These are phyloP conservation scores for Capsicum pubescens DNA, from an alignment of 257 asterid species.

Conservation along the genomic window DNA sequence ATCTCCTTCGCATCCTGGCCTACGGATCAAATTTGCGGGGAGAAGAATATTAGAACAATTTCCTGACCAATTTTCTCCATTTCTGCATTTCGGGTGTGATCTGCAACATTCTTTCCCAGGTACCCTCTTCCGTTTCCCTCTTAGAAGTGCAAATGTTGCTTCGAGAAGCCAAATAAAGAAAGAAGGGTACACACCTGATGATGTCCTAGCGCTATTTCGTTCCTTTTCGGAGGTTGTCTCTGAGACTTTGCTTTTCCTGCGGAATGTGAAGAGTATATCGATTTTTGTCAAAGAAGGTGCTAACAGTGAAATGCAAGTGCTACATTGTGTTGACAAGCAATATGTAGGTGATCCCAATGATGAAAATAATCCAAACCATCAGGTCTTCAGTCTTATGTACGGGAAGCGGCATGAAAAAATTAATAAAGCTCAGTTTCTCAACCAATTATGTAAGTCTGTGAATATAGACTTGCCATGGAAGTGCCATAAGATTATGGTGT, in stretches of 20 bases:
- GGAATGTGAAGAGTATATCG: conserved; percentile 79
- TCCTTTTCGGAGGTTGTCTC: conserved; percentile 86
- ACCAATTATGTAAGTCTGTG: conserved; percentile 64
- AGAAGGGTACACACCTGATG: conserved; percentile 78
- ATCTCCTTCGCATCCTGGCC: conserved; percentile 96
- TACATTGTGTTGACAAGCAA: conserved; percentile 77
- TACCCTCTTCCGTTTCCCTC: conserved; percentile 94
- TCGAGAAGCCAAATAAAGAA: conserved; percentile 92
- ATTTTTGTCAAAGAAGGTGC: conserved; percentile 83
- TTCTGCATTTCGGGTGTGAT: conserved; percentile 92
- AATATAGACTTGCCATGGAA: conserved; percentile 72
- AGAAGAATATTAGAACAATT: conserved; percentile 84
- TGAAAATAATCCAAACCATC: conserved; percentile 64
- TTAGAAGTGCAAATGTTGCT: conserved; percentile 74
- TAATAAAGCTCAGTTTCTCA: conserved; percentile 69
- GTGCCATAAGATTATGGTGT: conserved; percentile 83
- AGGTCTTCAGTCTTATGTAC: conserved; percentile 68
- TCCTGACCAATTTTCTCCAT: conserved; percentile 98
- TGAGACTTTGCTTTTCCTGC: conserved; percentile 80
- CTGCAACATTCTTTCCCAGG: conserved; percentile 84
- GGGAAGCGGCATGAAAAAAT: conserved; percentile 59
- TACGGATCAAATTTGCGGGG: conserved; percentile 81
- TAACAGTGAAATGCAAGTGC: conserved; percentile 78
- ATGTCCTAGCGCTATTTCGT: conserved; percentile 78
- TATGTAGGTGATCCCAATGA: conserved; percentile 61